Evolutionary conservation across 164 flowering plant genomes (phyloP).

Genomic region (Cinnamomum chago): DNA sequence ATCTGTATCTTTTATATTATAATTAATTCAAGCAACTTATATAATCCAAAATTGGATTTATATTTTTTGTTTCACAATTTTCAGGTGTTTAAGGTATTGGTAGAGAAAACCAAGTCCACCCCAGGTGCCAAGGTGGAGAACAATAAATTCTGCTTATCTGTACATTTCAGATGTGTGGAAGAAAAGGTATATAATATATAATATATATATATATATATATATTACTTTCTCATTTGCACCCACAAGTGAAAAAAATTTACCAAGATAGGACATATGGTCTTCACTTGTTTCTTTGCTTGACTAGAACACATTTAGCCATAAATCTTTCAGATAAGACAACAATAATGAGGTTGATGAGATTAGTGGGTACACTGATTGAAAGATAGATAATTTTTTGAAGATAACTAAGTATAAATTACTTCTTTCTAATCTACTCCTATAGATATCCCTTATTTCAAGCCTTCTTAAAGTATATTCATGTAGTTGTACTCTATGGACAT

Average conservation of each 20-base stretch:
- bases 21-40: not conserved
- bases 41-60: not conserved
- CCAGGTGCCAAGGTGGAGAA: slow-evolving; percentile 85
- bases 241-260: too few species aligned
- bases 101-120: slow-evolving; percentile 66
- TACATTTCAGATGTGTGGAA: slow-evolving; percentile 86
- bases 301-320: too few species aligned
- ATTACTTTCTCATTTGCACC: too few species aligned
- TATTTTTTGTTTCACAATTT: not conserved
- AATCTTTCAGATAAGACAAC: too few species aligned
- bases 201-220: slow-evolving; percentile 16
- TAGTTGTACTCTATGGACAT: not conserved
- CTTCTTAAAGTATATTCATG: too few species aligned
- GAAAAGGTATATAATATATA: slow-evolving; percentile 60
- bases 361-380: not conserved
- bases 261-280: too few species aligned
- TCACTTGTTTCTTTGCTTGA: too few species aligned
- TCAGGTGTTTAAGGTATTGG: slow-evolving; percentile 58
- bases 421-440: too few species aligned
- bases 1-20: not conserved
- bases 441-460: too few species aligned
- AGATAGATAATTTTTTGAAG: too few species aligned
- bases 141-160: slow-evolving; percentile 87
- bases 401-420: too few species aligned
- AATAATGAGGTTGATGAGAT: not conserved